These are phyloP conservation scores for Neurospora sp. DNA, from an alignment of 495 filamentous ascomycete species.

Conservation along the genomic window DNA sequence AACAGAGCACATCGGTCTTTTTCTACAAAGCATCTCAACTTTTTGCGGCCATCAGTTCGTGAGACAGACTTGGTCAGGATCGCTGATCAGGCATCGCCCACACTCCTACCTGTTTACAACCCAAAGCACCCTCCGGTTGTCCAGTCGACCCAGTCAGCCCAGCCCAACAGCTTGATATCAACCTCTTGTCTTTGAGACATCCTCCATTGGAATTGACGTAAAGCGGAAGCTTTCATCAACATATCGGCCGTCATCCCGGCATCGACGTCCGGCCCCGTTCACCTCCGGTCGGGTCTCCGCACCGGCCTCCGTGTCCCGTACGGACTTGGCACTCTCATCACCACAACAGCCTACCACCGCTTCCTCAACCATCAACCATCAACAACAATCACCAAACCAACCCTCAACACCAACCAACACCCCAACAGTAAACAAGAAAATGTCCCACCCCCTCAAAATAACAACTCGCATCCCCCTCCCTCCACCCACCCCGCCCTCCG, in stretches of 20 bases:
- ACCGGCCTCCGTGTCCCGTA: neutral
- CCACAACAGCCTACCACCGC: neutral
- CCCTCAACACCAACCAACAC: neutral
- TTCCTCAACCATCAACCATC: neutral
- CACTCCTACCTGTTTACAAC: neutral
- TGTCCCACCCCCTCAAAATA: conserved; percentile 13
- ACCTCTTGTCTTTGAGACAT: neutral
- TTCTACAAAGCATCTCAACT: neutral
- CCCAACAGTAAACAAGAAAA: neutral
- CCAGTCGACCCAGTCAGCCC: neutral
- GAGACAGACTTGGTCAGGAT: neutral
- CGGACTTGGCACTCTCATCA: neutral
- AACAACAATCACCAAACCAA: neutral
- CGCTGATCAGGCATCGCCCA: neutral
- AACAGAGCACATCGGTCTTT: neutral
- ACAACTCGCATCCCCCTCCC: conserved; percentile 29
- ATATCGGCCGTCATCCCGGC: neutral
- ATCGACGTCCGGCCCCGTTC: neutral
- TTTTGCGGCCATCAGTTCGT: neutral
- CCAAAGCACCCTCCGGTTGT: neutral
- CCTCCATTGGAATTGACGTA: neutral
- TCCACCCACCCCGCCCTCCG: conserved; percentile 12
- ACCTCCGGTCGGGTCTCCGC: neutral
- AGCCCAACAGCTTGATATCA: neutral
- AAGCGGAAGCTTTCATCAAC: neutral